Evolutionary conservation across 257 asterid species (phyloP).

Genomic region (Nyctanthes arbortristis): DNA sequence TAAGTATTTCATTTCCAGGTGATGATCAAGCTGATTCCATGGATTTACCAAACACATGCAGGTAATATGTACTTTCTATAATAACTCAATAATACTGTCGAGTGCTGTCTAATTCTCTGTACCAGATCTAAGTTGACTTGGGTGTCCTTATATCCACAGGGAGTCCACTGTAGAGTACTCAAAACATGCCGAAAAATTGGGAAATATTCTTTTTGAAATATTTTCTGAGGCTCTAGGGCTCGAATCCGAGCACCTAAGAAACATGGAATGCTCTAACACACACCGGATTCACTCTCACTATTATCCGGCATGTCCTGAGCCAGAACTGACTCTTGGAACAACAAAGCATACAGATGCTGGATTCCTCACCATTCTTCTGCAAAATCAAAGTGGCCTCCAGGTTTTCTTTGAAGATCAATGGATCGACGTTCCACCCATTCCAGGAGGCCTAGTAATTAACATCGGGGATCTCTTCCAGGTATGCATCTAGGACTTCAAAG

Average conservation of each 20-base stretch:
- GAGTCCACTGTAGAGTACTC: slow-evolving; percentile 26
- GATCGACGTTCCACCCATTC: slow-evolving; percentile 30
- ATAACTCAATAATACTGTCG: too few species aligned
- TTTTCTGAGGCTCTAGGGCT: slow-evolving; percentile 45
- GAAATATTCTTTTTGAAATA: slow-evolving; percentile 26
- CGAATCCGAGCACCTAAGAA: slow-evolving; percentile 21
- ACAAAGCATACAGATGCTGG: slow-evolving; percentile 40
- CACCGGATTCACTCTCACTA: slow-evolving; percentile 32
- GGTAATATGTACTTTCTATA: too few species aligned
- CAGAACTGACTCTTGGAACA: slow-evolving; percentile 38
- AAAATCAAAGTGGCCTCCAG: slow-evolving; percentile 36
- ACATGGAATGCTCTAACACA: slow-evolving; percentile 32
- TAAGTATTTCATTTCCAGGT: slow-evolving; percentile 28
- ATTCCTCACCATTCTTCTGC: slow-evolving; percentile 46
- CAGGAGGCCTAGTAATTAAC: slow-evolving; percentile 35
- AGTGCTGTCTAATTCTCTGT: background rate
- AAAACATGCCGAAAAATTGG: slow-evolving; percentile 24
- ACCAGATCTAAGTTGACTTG: background rate
- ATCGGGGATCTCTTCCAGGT: slow-evolving; percentile 45
- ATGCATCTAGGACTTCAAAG: slow-evolving; percentile 2
- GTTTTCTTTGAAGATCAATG: slow-evolving; percentile 30
- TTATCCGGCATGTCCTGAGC: slow-evolving; percentile 52
- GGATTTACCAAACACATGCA: slow-evolving; percentile 50
- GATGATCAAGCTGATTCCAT: slow-evolving; percentile 18
- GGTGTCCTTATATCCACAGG: slow-evolving; percentile 7